Conservation (phyloP, 73 alveolate species). For the Paramecium primaurelia region DNA sequence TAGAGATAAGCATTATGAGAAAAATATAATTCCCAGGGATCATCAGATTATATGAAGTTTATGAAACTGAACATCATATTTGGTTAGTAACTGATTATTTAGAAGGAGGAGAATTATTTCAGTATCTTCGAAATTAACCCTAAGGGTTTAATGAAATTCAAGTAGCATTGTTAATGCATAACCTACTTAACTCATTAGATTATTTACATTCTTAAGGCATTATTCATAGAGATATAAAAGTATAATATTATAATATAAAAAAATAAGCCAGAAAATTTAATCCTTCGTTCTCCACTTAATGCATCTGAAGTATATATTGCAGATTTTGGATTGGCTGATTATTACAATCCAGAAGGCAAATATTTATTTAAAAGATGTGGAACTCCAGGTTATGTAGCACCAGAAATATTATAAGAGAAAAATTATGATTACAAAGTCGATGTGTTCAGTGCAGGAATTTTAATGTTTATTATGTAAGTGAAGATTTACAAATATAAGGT, state of each 20-base stretch:
- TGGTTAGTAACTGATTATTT: conserved; percentile 82
- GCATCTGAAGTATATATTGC: conserved; percentile 57
- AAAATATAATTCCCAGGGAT: conserved; percentile 83
- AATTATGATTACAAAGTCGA: conserved; percentile 57
- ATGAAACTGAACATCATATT: conserved; percentile 73
- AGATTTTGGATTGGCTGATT: conserved; percentile 63
- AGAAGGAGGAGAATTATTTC: conserved; percentile 87
- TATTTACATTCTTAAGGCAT: conserved; percentile 65
- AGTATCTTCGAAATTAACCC: conserved; percentile 59
- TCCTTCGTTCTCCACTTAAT: background rate
- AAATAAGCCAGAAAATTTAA: conserved; percentile 52
- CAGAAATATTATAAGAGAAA: conserved; percentile 53
- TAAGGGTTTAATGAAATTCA: conserved; percentile 27
- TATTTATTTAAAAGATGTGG: conserved; percentile 60
- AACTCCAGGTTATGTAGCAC: conserved; percentile 64
- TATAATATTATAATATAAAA: conserved; percentile 22
- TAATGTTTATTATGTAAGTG: conserved; percentile 52
- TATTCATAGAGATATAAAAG: conserved; percentile 68
- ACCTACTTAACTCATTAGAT: conserved; percentile 13
- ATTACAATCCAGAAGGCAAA: conserved; percentile 52
- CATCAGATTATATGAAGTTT: conserved; percentile 85
- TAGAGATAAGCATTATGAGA: conserved; percentile 42
- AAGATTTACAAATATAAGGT: background rate
- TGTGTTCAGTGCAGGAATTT: conserved; percentile 56
- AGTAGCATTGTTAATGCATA: conserved; percentile 27